Evolutionary conservation across 306 rosid species (phyloP).

Genomic region (Acacia crassicarpa): DNA sequence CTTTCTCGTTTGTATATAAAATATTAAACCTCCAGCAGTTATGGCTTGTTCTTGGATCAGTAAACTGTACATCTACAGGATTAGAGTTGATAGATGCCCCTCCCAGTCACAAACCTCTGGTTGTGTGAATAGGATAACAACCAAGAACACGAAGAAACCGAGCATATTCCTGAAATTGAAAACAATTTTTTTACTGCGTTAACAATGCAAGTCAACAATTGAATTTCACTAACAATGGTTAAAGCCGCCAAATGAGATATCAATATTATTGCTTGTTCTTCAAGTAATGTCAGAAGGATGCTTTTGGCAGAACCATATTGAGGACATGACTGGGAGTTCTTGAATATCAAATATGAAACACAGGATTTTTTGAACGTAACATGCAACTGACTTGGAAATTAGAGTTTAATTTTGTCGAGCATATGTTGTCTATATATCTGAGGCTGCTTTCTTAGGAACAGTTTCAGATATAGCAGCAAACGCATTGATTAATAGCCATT

Average conservation of each 20-base stretch:
- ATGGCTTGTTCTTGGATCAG: constrained; percentile 17
- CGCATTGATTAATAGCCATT: not conserved
- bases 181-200: not conserved
- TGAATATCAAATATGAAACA: not conserved
- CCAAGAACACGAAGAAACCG: constrained; percentile 69
- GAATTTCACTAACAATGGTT: not conserved
- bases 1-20: constrained; percentile 8
- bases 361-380: not conserved
- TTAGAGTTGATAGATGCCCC: not conserved
- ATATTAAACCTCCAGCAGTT: constrained; percentile 6
- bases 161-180: constrained; percentile 57
- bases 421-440: not conserved
- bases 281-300: not conserved
- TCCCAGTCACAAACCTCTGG: constrained; percentile 25
- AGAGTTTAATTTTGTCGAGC: not conserved
- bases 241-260: not conserved
- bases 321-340: not conserved
- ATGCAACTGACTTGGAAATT: not conserved
- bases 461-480: not conserved
- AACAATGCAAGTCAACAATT: not conserved
- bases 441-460: constrained; percentile 14
- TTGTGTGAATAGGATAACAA: constrained; percentile 60
- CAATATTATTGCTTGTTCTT: not conserved
- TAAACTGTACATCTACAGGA: constrained; percentile 37
- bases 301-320: not conserved